phyloP scores from a whole-genome alignment of 495 filamentous ascomycete genomes.

The Ramalina intermedia region DNA sequence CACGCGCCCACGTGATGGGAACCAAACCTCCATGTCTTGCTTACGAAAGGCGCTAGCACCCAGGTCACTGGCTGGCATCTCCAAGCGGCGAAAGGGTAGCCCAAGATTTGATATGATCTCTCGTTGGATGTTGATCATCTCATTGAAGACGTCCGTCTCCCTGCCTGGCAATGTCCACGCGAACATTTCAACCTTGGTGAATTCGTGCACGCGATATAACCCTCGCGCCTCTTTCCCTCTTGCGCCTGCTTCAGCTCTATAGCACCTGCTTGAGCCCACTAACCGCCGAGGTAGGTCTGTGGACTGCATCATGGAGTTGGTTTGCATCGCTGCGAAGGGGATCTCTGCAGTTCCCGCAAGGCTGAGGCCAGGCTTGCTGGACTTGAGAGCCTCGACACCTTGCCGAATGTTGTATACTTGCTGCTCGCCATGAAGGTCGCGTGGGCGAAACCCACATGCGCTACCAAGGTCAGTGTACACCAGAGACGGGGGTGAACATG shows the following conservation, averaged over 20 bases:
- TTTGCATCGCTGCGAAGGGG: slow-evolving; percentile 80
- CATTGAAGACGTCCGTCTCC: slow-evolving; percentile 47
- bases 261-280: slow-evolving; percentile 76
- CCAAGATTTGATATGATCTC: slow-evolving; percentile 60
- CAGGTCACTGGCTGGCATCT: slow-evolving; percentile 82
- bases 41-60: slow-evolving; percentile 79
- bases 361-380: slow-evolving; percentile 48
- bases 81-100: slow-evolving; percentile 76
- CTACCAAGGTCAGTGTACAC: slow-evolving; percentile 83
- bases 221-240: slow-evolving; percentile 84
- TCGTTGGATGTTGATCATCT: slow-evolving; percentile 75
- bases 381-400: slow-evolving; percentile 36
- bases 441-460: slow-evolving; percentile 85
- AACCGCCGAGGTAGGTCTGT: slow-evolving; percentile 56
- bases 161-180: slow-evolving; percentile 54
- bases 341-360: slow-evolving; percentile 89
- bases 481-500: slow-evolving; percentile 72
- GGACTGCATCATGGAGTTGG: slow-evolving; percentile 49
- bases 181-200: slow-evolving; percentile 97
- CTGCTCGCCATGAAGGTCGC: slow-evolving; percentile 79
- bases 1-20: slow-evolving; percentile 60
- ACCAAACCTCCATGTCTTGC: slow-evolving; percentile 83
- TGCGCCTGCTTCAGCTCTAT: slow-evolving; percentile 85
- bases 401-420: slow-evolving; percentile 74
- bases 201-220: slow-evolving; percentile 96